Evolutionary conservation across 441 rosid species (phyloP), one percentile per base, ranked within the genome.

Genomic region (Pelargonium fulgidum): DNA sequence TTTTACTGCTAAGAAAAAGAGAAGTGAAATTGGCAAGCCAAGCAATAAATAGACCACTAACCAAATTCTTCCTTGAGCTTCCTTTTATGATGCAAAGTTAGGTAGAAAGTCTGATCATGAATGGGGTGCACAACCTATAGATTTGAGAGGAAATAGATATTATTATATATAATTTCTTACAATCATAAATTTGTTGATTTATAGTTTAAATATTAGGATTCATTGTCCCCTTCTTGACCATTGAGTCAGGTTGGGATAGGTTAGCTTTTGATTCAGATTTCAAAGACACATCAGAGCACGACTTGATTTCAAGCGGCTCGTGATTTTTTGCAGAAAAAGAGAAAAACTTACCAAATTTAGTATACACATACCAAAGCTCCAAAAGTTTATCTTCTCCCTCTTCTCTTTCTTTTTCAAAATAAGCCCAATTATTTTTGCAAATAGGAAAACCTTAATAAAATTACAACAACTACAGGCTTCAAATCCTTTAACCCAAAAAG

Each of bases 1-100:
- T 56, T 56, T 14, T 56, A 56, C 19, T 7, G 24, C 26, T 7
- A 56, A 10, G 62, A 17, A 56, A 10, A 7, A 54, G 20, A 7
- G 20, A 16, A 54, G 61, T n/a, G 59, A 14, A 22, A 52, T 17
- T 56, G 22, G 9, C 3, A 11, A 56, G 20, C 62, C 11, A 56
- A 14, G 62, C 62, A 17, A 56, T 56, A 56, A 9, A 56, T 2
- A 56, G 39, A 17, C 9, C 41, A 70, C 85, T 80, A 33, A 91
- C 98, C 99, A 45, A 29, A 86, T 81, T 94, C 97, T 36, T 85
- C 90, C 76, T 87, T 92, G 79, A 94, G 76, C 75, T 81, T 90
- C 81, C 64, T 79, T 76, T 92, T 94, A 72, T 92, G 98, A 76
- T 87, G 88, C 69, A 71, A 67, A 29, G 78, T 89, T 68, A 94